Conservation (phyloP, 2,329 filamentous ascomycete genomes). For the Ophiobolus disseminans region DNA sequence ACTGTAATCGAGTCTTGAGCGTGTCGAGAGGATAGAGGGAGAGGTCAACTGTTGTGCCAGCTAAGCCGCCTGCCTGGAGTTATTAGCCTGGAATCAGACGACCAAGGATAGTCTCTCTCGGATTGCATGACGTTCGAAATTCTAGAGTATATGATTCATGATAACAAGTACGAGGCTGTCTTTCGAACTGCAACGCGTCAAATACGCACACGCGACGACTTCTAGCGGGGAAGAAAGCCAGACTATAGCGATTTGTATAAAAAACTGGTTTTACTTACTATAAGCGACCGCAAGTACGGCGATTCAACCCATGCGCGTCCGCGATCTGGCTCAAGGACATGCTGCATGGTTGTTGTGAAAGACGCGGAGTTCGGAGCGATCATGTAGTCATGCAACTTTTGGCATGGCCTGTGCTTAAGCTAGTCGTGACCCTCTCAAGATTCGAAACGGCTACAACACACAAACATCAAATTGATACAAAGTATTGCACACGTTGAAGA, state of each 20-base stretch:
- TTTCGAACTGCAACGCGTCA: neutral
- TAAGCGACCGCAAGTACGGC: slow-evolving; percentile 56
- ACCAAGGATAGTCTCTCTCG: neutral
- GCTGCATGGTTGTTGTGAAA: slow-evolving; percentile 33
- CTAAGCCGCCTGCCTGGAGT: slow-evolving; percentile 78
- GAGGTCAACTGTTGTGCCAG: slow-evolving; percentile 95
- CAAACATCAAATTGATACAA: too few species aligned
- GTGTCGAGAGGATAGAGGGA: slow-evolving; percentile 98
- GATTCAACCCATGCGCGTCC: slow-evolving; percentile 51
- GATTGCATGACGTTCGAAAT: neutral
- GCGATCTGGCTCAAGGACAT: slow-evolving; percentile 36
- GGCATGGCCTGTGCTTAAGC: slow-evolving; percentile 34
- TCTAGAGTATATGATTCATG: too few species aligned
- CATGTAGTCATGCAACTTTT: slow-evolving; percentile 17
- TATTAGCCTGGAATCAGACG: slow-evolving; percentile 1
- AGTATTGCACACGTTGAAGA: too few species aligned
- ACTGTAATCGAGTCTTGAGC: slow-evolving; percentile 96
- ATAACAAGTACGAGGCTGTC: too few species aligned
- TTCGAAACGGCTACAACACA: too few species aligned
- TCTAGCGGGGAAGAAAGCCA: neutral
- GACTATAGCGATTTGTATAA: neutral
- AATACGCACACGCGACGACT: neutral
- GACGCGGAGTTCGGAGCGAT: slow-evolving; percentile 12
- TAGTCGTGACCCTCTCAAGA: slow-evolving; percentile 3
- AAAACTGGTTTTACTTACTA: slow-evolving; percentile 44